Evolutionary conservation across 2,329 filamentous ascomycete genomes (phyloP).

Genomic region (Exophiala viscosa): DNA sequence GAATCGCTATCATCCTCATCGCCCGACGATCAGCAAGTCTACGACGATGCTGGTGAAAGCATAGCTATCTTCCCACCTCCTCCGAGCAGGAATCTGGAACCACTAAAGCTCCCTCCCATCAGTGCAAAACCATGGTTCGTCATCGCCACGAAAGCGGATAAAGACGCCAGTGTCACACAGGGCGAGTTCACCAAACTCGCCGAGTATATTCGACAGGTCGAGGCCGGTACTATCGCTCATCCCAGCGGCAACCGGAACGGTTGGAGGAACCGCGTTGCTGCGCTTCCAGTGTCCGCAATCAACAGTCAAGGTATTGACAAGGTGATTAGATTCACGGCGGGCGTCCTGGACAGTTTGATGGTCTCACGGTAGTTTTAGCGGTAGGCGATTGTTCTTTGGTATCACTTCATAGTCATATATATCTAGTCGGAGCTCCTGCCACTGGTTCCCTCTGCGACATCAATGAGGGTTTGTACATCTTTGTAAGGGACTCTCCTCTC

Average conservation of each 20-base stretch:
- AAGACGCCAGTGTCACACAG: slow-evolving; percentile 60
- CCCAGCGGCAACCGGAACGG: slow-evolving; percentile 69
- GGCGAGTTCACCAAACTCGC: slow-evolving; percentile 70
- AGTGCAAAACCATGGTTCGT: slow-evolving; percentile 97
- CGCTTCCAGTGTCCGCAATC: slow-evolving; percentile 86
- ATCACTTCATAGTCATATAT: no score
- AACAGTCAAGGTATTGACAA: slow-evolving; percentile 73
- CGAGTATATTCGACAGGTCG: slow-evolving; percentile 66
- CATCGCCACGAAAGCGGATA: slow-evolving; percentile 88
- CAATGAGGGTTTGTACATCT: no score
- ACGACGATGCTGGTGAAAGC: slow-evolving; percentile 18
- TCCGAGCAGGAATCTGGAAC: slow-evolving; percentile 36
- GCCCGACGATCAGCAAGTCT: neutral
- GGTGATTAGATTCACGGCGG: slow-evolving; percentile 41
- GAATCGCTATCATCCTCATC: slow-evolving; percentile 1
- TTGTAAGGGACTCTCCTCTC: no score
- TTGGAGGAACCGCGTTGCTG: slow-evolving; percentile 56
- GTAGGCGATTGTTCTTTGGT: no score
- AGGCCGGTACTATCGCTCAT: slow-evolving; percentile 61
- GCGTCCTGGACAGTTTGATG: slow-evolving; percentile 36
- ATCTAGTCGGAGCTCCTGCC: no score
- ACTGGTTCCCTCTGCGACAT: no score
- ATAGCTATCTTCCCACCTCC: slow-evolving; percentile 25
- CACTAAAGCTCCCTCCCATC: slow-evolving; percentile 62
- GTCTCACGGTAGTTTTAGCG: neutral